A percentile compares a stretch with the other conserved stretches of the same genome.
These are phyloP conservation scores for Prunus salicina DNA, from an alignment of 306 rosid species.

Conservation along the genomic window DNA sequence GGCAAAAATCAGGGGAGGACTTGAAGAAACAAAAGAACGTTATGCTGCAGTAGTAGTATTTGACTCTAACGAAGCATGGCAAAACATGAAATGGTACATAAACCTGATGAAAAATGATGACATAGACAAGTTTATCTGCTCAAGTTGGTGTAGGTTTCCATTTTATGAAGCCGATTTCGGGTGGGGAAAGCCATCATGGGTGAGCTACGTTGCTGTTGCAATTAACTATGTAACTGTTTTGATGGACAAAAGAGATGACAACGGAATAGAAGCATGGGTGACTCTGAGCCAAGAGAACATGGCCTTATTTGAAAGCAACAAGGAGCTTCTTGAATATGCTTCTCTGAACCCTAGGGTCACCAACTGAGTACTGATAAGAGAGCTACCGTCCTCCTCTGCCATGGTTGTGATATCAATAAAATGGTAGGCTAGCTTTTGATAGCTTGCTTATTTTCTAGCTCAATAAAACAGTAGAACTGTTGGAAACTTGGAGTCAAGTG, in stretches of 20 bases:
- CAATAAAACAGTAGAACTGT: neutral
- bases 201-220: neutral
- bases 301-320: conserved; percentile 14
- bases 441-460: neutral
- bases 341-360: conserved; percentile 1
- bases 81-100: neutral
- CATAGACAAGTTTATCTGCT: conserved; percentile 3
- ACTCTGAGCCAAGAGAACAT: conserved; percentile 19
- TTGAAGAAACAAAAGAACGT: neutral
- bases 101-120: neutral
- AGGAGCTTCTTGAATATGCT: conserved; percentile 27
- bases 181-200: conserved; percentile 39
- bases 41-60: neutral
- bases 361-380: neutral
- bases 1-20: neutral
- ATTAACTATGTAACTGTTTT: conserved; percentile 9
- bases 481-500: no score
- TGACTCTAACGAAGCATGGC: neutral
- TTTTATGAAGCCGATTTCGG: conserved; percentile 25
- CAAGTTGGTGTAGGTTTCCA: conserved; percentile 24
- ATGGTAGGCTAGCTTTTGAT: neutral
- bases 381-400: neutral
- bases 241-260: conserved; percentile 23
- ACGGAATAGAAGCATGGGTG: conserved; percentile 31
- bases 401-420: neutral